Conservation (phyloP, 2,329 filamentous ascomycete genomes). For the Ophiocordyceps australis region DNA sequence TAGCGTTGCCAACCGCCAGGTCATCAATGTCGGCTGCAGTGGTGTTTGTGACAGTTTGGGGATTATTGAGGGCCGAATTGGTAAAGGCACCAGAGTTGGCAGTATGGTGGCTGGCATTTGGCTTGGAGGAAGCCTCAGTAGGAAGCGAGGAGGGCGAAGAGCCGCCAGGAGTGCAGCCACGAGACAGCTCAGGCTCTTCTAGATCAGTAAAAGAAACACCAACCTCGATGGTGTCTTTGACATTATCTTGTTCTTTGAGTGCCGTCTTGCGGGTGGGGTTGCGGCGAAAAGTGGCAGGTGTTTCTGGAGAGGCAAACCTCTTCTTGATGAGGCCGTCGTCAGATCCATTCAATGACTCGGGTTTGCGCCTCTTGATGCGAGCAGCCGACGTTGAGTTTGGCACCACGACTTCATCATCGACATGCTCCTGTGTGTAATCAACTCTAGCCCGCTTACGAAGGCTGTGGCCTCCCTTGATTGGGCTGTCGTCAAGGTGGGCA, state of each 20-base stretch:
- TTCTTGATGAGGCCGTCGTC: conserved; percentile 16
- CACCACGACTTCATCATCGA: conserved; percentile 25
- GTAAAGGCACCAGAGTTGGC: too few species aligned
- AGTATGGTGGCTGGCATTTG: too few species aligned
- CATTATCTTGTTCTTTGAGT: conserved; percentile 25
- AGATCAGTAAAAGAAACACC: conserved; percentile 20
- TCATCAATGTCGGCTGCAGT: too few species aligned
- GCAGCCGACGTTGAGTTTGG: conserved; percentile 16
- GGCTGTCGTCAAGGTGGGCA: conserved; percentile 30
- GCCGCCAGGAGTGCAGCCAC: conserved; percentile 8
- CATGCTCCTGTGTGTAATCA: conserved; percentile 36
- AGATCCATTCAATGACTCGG: conserved; percentile 14
- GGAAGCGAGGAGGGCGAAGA: conserved; percentile 11
- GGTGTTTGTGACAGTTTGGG: too few species aligned
- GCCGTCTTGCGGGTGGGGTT: conserved; percentile 19
- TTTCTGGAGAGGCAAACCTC: conserved; percentile 17
- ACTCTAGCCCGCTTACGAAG: conserved; percentile 36
- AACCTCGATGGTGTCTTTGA: conserved; percentile 40
- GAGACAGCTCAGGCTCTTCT: conserved; percentile 11
- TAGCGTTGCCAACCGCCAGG: too few species aligned
- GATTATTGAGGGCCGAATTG: too few species aligned
- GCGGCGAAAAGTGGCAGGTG: conserved; percentile 18
- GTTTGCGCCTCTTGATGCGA: conserved; percentile 15
- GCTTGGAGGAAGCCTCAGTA: conserved; percentile 5
- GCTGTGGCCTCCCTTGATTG: conserved; percentile 38